phyloP scores from a whole-genome alignment of 2,329 filamentous ascomycete species.

The Fusarium heterosporum region DNA sequence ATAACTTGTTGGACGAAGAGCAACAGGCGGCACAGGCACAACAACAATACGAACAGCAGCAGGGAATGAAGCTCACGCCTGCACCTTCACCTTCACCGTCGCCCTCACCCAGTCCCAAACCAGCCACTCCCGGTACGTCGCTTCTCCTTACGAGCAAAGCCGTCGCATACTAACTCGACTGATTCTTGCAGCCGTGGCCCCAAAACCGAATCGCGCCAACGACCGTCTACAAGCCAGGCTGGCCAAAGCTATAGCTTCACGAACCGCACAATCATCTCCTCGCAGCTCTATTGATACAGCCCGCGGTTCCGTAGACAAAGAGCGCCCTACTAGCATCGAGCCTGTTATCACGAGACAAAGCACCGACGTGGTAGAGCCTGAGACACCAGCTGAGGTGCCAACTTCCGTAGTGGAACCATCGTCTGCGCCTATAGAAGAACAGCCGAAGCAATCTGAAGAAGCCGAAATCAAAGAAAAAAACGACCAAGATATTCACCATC shows the following conservation, averaged over 20 bases:
- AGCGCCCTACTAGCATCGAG: conserved; percentile 36
- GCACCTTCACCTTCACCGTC: conserved; percentile 50
- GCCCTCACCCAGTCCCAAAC: conserved; percentile 44
- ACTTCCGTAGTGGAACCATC: conserved; percentile 1
- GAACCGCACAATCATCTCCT: conserved; percentile 58
- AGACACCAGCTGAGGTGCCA: conserved; percentile 8
- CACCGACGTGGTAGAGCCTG: conserved; percentile 22
- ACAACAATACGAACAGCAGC: conserved; percentile 35
- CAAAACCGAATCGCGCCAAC: conserved; percentile 76
- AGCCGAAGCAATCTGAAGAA: not conserved
- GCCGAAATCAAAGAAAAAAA: conserved; percentile 4
- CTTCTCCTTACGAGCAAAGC: not conserved
- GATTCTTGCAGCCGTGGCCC: conserved; percentile 59
- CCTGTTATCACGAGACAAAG: conserved; percentile 26
- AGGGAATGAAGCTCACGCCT: conserved; percentile 36
- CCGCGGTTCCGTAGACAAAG: conserved; percentile 47
- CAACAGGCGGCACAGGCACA: conserved; percentile 30
- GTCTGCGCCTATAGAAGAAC: conserved; percentile 1
- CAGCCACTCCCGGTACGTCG: conserved; percentile 15
- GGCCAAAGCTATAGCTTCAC: conserved; percentile 86
- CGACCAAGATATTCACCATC: conserved; percentile 2
- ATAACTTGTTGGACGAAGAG: conserved; percentile 88
- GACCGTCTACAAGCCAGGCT: conserved; percentile 90
- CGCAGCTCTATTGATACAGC: conserved; percentile 55
- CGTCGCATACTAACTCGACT: conserved; percentile 8